These are phyloP conservation scores for Amesomyces nigricolor DNA, from an alignment of 2,329 filamentous ascomycete genomes.

Conservation along the genomic window DNA sequence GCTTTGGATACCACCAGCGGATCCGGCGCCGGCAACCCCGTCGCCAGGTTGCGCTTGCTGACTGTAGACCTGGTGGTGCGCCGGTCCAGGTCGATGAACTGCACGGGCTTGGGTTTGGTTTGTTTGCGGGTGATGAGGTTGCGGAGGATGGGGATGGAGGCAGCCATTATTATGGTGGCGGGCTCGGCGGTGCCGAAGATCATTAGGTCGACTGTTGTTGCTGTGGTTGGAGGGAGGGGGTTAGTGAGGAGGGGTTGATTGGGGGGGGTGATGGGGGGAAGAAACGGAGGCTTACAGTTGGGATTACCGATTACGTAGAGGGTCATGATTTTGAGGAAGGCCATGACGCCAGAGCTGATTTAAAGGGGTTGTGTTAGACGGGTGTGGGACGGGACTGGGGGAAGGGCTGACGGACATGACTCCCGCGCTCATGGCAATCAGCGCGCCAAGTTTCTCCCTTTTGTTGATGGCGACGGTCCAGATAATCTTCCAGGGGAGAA, in stretches of 20 bases:
- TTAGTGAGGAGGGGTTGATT: no score
- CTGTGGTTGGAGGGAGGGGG: no score
- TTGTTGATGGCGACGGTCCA: conserved; percentile 30
- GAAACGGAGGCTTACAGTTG: not conserved
- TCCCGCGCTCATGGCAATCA: conserved; percentile 33
- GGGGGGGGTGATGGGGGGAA: no score
- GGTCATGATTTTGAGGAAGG: conserved; percentile 19
- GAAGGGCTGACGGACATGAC: conserved; percentile 23
- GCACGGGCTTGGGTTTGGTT: not conserved
- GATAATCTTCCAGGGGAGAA: conserved; percentile 31
- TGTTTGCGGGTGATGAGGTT: not conserved
- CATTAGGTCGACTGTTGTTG: conserved; percentile 5
- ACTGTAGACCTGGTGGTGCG: not conserved
- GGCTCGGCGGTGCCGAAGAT: conserved; percentile 13
- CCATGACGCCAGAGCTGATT: conserved; percentile 15
- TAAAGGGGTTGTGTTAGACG: not conserved
- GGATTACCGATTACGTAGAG: conserved; percentile 1
- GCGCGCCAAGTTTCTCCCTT: conserved; percentile 31
- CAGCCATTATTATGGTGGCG: conserved; percentile 10
- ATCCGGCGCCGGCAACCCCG: no score
- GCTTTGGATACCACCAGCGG: no score
- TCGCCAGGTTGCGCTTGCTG: no score
- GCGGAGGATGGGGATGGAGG: conserved; percentile 9
- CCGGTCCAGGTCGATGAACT: not conserved
- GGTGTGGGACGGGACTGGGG: no score